Base-by-base conservation (phyloP, 768 basidiomycete species). In the Macrocybe gigantea region DNA sequence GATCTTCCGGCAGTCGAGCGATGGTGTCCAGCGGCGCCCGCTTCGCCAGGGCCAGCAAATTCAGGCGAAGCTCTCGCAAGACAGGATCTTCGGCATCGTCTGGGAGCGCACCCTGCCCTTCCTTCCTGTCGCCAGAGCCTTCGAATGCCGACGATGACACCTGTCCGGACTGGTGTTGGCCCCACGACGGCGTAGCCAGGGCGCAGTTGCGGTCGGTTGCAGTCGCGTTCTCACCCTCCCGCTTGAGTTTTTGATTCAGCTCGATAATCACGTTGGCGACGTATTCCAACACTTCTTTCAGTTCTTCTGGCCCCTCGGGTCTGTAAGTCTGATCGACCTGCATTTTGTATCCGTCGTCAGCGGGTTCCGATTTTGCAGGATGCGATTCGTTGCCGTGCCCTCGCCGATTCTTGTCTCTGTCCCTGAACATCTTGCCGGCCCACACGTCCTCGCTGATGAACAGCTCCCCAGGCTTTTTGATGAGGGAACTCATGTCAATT, bases 41-140 rank as follows among this genome's bases (percentile, higher is more conserved):
- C 59, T 88, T 88, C 48, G 85, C 83, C 33, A 91, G 70, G 1
- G 87, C 86, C 29, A 91, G 72, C 30, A 91, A 68, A 59, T 88
- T 89, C 53, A 90, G 68, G 35, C 88, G 75, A 42, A 89, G 66
- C 45, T 80, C 75, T 46, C 76, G 74, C 56, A 82, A 41, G 12
- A 68, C 54, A 2, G 75, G 69, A 47, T 83, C 78, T 58, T 84
- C 83, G 13, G 33, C 48, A 8, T 37, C 32, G 11, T 47, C 45
- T 29, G n/a, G 33, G 14, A 30, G 31, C 3, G 33, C 22, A 30
- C 11, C 40, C 31, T 49, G 47, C 31, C 43, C 47, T 22, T 49
- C 31, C 3, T 50, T 38, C 10, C 31, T 14, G 32, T 41, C 34
- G 22, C 15, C 32, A 15, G 45, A 33, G 13, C 33, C 37, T 44